These are phyloP conservation scores for Hyparrhenia diplandra DNA, from an alignment of 176 grass and related monocot genomes.

Conservation along the genomic window DNA sequence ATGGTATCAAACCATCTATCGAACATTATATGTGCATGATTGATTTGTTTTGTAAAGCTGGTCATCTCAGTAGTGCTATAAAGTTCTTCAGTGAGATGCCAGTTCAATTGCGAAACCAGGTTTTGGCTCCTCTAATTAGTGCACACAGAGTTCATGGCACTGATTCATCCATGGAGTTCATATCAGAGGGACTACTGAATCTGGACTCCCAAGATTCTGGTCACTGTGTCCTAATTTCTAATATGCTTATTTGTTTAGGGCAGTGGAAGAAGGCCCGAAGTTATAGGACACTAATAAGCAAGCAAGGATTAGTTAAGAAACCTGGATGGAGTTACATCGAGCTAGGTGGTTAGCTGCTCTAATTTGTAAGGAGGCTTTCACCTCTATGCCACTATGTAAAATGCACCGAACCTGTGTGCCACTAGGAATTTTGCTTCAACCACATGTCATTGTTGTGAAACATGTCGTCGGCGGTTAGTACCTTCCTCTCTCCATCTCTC, in stretches of 20 bases:
- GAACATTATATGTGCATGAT: conserved; percentile 69
- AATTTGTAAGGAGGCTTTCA: too few relatives aligned
- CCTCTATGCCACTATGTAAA: too few relatives aligned
- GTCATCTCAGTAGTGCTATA: conserved; percentile 31
- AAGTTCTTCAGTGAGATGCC: conserved; percentile 47
- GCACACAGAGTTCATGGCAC: conserved; percentile 31
- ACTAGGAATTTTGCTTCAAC: too few relatives aligned
- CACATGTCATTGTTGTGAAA: too few relatives aligned
- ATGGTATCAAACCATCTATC: conserved; percentile 42
- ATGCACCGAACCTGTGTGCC: too few relatives aligned
- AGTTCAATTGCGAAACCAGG: conserved; percentile 33
- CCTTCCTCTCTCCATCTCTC: too few relatives aligned
- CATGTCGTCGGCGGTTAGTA: too few relatives aligned
- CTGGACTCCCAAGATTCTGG: conserved; percentile 36
- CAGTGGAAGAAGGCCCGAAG: conserved; percentile 54
- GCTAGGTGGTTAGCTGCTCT: conserved; percentile 11
- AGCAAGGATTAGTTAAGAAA: conserved; percentile 56
- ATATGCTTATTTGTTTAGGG: conserved; percentile 47
- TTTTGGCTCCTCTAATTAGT: conserved; percentile 46
- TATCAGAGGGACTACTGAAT: conserved; percentile 33
- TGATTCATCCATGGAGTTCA: conserved; percentile 33
- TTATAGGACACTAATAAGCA: conserved; percentile 41
- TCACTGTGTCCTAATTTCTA: conserved; percentile 53
- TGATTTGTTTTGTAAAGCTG: conserved; percentile 59
- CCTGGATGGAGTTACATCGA: conserved; percentile 65